Evolutionary conservation across 257 asterid species (phyloP).

Genomic region (Solanum raphanifolium): DNA sequence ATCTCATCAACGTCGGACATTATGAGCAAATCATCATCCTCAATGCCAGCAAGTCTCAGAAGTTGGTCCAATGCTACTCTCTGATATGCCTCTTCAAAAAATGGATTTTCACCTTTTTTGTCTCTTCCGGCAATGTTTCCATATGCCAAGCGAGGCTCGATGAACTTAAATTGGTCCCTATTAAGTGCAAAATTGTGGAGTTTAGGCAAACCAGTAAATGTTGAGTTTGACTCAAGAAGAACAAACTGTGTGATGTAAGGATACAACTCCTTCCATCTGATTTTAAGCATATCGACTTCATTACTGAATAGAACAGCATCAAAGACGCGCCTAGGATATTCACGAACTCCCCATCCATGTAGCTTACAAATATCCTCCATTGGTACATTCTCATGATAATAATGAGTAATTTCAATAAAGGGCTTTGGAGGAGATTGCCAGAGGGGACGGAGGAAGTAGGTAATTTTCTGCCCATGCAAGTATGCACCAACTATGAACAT

Average conservation of each 20-base stretch:
- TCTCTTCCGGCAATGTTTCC: conserved; percentile 66
- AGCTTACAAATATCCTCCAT: conserved; percentile 78
- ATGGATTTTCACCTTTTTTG: conserved; percentile 68
- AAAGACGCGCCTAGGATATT: conserved; percentile 68
- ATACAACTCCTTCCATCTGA: conserved; percentile 80
- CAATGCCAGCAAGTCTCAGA: conserved; percentile 66
- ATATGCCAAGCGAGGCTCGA: conserved; percentile 62
- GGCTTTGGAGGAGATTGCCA: conserved; percentile 89
- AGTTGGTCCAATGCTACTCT: conserved; percentile 69
- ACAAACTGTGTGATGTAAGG: conserved; percentile 75
- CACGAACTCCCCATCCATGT: conserved; percentile 80
- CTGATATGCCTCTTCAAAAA: conserved; percentile 78
- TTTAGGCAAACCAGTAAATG: conserved; percentile 75
- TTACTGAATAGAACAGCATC: conserved; percentile 83
- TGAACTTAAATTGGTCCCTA: conserved; percentile 45
- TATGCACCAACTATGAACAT: conserved; percentile 32
- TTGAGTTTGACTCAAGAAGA: conserved; percentile 73
- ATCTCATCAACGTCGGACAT: conserved; percentile 96
- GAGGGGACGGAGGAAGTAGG: conserved; percentile 71
- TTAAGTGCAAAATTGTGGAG: conserved; percentile 47
- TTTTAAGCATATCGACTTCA: conserved; percentile 63
- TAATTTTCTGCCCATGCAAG: conserved; percentile 72
- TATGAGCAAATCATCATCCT: conserved; percentile 70
- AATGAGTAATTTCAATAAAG: conserved; percentile 63
- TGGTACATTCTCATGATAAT: conserved; percentile 63